These are phyloP conservation scores for Nemania serpens DNA, from an alignment of 2,329 filamentous ascomycete genomes.

Conservation along the genomic window DNA sequence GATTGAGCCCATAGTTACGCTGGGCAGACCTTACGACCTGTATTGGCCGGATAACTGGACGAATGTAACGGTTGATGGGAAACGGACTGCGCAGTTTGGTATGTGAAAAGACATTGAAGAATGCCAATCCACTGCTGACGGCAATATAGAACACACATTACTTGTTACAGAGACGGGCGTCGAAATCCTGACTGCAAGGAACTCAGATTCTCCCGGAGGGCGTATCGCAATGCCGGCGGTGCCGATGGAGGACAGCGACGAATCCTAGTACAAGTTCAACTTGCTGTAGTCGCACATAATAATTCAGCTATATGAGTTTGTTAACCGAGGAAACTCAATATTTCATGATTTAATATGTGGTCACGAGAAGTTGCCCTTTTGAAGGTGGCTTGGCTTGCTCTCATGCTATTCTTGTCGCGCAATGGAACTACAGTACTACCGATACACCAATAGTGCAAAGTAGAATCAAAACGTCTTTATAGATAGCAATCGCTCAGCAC, in stretches of 20 bases:
- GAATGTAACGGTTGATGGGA: slow-evolving; percentile 87
- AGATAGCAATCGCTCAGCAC: no score
- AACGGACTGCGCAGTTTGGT: slow-evolving; percentile 91
- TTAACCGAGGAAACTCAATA: no score
- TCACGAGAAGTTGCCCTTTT: no score
- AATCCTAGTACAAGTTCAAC: neutral
- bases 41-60: slow-evolving; percentile 99
- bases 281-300: neutral
- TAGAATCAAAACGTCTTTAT: no score
- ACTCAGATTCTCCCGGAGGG: slow-evolving; percentile 76
- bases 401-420: no score
- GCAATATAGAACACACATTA: slow-evolving; percentile 71
- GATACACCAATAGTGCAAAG: no score
- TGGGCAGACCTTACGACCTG: slow-evolving; percentile 87
- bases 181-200: slow-evolving; percentile 78
- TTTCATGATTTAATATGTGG: no score
- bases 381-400: no score
- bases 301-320: no score
- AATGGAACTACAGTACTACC: no score
- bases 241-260: neutral
- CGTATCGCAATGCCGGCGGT: slow-evolving; percentile 60
- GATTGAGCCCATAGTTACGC: slow-evolving; percentile 98
- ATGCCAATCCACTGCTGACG: neutral
- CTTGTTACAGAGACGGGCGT: slow-evolving; percentile 84
- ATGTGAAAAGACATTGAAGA: slow-evolving; percentile 41